Conservation (phyloP, 208 protist species). For the Trypanosoma caninum region DNA sequence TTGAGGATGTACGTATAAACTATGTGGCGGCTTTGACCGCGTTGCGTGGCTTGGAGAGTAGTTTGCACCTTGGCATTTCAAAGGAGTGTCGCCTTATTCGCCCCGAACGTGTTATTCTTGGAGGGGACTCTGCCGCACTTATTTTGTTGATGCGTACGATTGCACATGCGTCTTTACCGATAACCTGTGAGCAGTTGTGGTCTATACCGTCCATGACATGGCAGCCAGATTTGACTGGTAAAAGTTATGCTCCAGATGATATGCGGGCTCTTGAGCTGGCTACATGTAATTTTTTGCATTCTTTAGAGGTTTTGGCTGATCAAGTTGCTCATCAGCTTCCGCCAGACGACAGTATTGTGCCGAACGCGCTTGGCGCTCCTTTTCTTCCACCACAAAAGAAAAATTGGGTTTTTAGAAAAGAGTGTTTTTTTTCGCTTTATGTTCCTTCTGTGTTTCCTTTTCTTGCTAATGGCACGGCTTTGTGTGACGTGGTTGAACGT, state of each 20-base stretch:
- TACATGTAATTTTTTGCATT: constrained; percentile 47
- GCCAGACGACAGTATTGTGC: constrained; percentile 52
- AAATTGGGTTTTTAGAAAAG: constrained; percentile 3
- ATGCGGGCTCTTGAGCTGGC: constrained; percentile 40
- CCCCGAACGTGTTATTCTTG: constrained; percentile 43
- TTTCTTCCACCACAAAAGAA: constrained; percentile 40
- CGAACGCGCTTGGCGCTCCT: constrained; percentile 39
- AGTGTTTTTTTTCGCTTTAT: constrained; percentile 32
- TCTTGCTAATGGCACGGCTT: constrained; percentile 64
- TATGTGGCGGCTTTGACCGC: constrained; percentile 11
- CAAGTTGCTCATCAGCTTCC: constrained; percentile 48
- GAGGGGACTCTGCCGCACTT: constrained; percentile 26
- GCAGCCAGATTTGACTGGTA: constrained; percentile 31
- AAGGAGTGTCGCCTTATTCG: constrained; percentile 28
- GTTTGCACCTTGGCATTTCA: constrained; percentile 14
- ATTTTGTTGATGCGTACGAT: constrained; percentile 29
- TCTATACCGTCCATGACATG: constrained; percentile 28
- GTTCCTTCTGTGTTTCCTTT: constrained; percentile 77
- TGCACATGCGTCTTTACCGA: constrained; percentile 47
- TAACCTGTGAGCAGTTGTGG: constrained; percentile 39
- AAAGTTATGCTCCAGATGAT: constrained; percentile 7
- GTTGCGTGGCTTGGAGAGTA: constrained; percentile 6
- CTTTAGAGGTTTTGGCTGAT: constrained; percentile 47
- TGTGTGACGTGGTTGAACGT: constrained; percentile 41
- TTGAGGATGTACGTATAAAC: constrained; percentile 21